Evolutionary conservation across 805 yeast species (phyloP), one percentile per base, ranked within the genome.

Genomic region (Monosporozyma yasuniensis): DNA sequence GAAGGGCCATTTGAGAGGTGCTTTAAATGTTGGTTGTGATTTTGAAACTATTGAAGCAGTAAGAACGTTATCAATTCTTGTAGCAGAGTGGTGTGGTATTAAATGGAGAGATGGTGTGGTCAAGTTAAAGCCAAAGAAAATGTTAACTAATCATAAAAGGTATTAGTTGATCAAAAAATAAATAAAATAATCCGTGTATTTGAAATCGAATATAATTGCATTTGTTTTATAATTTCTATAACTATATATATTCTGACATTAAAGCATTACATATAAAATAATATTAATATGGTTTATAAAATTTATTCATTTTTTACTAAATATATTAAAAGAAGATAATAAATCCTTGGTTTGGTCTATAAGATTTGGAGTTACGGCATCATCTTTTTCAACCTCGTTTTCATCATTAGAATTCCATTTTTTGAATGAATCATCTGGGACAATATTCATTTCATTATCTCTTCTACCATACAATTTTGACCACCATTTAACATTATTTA

Each of bases 1-100:
- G 56, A 86, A 87, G 66, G 97, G 97, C 0, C 97, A 90, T 63
- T 72, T 90, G 53, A 79, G 76, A 63, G 97, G 97, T 0, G 96
- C 96, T 0, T 53, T 81, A 46, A 88, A 87, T 59, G 77, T 80
- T 27, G 96, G 96, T 0, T 84, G 86, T 8, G 72, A 84, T 9
- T 60, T 64, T 27, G 85, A 81, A 47, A 84, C 84, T 51, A 71
- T 88, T 28, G 71, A 72, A 47, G 79, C 79, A 2, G 76, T 80
- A 10, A 72, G 95, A 47, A 70, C 69, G 12, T 59, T 89, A 68
- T 81, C 84, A 3, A 75, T 87, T 46, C 76, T 78, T 51, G 69
- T 88, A 22, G 73, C 87, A 55, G 71, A 75, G 56, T 84, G 95
- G 93, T 79, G 84, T 64, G 95, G 89, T 1, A 71, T 81, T 19